phyloP scores from a whole-genome alignment of 2,329 filamentous ascomycete species.

The Clonostachys chloroleuca region DNA sequence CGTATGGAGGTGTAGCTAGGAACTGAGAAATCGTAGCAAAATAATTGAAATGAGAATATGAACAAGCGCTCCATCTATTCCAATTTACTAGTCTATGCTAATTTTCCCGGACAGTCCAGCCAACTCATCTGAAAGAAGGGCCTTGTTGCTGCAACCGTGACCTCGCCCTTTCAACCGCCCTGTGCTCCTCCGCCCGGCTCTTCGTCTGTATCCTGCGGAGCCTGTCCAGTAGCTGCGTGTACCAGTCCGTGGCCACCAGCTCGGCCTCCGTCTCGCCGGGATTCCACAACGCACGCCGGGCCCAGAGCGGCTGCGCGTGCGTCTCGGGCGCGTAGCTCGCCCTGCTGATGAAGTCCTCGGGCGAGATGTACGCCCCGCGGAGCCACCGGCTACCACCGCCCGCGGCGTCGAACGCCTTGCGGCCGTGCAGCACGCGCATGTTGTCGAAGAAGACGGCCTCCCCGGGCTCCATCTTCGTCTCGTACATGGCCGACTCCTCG shows the following conservation, averaged over 20 bases:
- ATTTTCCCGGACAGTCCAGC: too few species aligned
- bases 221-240: not conserved
- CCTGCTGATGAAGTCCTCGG: slow-evolving; percentile 35
- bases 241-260: not conserved
- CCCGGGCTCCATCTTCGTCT: slow-evolving; percentile 71
- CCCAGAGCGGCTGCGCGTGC: not conserved
- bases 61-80: too few species aligned
- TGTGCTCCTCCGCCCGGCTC: too few species aligned
- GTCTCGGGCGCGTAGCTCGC: slow-evolving; percentile 18
- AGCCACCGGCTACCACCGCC: slow-evolving; percentile 70
- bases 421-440: slow-evolving; percentile 76
- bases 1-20: too few species aligned
- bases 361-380: slow-evolving; percentile 77
- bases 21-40: too few species aligned
- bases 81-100: too few species aligned
- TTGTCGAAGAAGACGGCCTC: slow-evolving; percentile 96
- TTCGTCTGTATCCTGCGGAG: too few species aligned
- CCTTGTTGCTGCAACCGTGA: too few species aligned
- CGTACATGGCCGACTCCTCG: slow-evolving; percentile 51
- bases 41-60: too few species aligned
- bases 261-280: not conserved
- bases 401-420: slow-evolving; percentile 65
- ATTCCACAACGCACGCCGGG: too few species aligned
- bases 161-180: too few species aligned
- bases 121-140: too few species aligned